Evolutionary conservation across 1,284 basidiomycete species (phyloP), one percentile per base, ranked within the genome.

Genomic region (Schizophyllum commune): DNA sequence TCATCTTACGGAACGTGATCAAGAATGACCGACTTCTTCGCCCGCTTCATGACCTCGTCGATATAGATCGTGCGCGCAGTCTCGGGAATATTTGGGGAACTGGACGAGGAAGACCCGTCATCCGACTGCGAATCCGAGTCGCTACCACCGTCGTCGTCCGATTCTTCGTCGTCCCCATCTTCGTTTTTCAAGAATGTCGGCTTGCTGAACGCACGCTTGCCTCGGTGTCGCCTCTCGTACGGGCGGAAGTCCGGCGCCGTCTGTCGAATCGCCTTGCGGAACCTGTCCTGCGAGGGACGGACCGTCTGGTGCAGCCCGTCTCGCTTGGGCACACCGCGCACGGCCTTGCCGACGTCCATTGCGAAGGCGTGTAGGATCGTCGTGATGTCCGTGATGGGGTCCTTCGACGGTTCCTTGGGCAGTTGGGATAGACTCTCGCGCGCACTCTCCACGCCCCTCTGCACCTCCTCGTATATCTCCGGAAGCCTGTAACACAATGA

Each of bases 161-260:
- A 56, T 58, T 9, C 39, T 8, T 47, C 39, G 17, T 47, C 39
- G 13, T 47, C 39, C 17, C 39, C 39, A 47, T 47, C 39, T 17
- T 47, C 39, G 39, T 47, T 47, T 2, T 47, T 47, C 4, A 47
- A 8, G 17, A 47, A 47, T 8, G 39, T 13, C 39, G 39, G 39
- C 39, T 47, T 47, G 39, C 39, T 47, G 39, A 47, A 63, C 60
- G 58, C 59, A 58, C 39, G 39, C 39, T 34, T 59, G 4, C 61
- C 62, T 0, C 58, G 65, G 32, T 62, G 61, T 11, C 22, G 55
- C 34, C 60, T 69, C 61, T 83, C 79, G 57, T 78, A 77, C 0
- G 74, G 72, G 2, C 77, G 65, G 64, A 88, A 87, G 0, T 72
- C 65, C 0, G 88, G 89, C 0, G 83, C 82, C 0, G 86, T 87